Evolutionary conservation across 2,329 filamentous ascomycete species (phyloP).

Genomic region (Orbilia blumenaviensis): DNA sequence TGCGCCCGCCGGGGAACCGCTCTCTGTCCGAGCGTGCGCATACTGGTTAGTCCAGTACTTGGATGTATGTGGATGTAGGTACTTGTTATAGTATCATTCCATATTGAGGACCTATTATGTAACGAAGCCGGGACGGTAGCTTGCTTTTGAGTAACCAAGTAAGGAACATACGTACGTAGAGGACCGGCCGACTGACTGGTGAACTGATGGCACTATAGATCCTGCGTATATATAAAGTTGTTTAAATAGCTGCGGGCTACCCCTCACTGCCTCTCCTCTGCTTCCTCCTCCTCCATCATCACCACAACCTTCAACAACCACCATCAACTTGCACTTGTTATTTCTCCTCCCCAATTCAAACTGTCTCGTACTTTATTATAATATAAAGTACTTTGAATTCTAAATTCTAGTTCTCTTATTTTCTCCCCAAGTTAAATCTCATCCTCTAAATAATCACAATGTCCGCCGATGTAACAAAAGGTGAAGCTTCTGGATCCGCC

Average conservation of each 20-base stretch:
- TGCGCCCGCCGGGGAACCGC: not conserved
- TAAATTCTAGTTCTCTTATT: not conserved
- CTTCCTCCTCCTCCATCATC: not conserved
- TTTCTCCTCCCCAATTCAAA: no score
- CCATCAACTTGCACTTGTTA: not conserved
- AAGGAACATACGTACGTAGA: no score
- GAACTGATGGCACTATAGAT: no score
- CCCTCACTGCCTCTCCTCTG: slow-evolving; percentile 19
- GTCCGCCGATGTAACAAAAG: slow-evolving; percentile 42
- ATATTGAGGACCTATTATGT: not conserved
- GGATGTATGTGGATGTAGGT: no score
- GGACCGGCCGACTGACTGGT: no score
- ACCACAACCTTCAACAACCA: not conserved
- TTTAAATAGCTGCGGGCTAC: slow-evolving; percentile 53
- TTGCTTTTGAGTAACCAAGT: no score
- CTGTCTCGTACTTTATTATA: not conserved
- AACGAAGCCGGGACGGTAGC: no score
- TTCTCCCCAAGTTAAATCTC: not conserved
- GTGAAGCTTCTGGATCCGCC: not conserved
- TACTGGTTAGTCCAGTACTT: no score
- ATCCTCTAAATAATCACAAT: slow-evolving; percentile 24
- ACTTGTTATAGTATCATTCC: no score
- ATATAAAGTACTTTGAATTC: not conserved
- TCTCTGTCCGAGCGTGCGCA: slow-evolving; percentile 35
- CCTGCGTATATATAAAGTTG: not conserved